Conservation (phyloP, 257 asterid genomes). For the Misopates orontium region DNA sequence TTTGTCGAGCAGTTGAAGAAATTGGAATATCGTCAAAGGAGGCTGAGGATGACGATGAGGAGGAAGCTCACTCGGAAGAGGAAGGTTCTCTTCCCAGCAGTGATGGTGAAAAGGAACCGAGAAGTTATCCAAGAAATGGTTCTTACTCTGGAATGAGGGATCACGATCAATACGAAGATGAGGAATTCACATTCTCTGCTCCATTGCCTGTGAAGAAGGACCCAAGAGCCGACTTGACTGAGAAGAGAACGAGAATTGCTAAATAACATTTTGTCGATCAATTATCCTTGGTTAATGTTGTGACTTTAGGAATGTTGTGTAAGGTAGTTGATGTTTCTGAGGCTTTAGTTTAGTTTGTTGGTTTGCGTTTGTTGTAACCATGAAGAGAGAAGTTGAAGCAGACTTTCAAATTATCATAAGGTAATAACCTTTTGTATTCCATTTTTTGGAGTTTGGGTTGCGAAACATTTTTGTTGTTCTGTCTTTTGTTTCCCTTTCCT, state of each 20-base stretch:
- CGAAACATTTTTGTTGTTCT: no score
- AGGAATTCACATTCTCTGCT: constrained; percentile 42
- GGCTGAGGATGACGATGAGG: constrained; percentile 40
- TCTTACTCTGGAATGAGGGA: constrained; percentile 10
- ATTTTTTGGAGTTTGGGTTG: background rate
- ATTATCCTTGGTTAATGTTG: constrained; percentile 16
- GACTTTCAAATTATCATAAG: background rate
- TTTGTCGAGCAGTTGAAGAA: constrained; percentile 46
- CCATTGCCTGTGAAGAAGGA: constrained; percentile 67
- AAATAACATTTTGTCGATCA: constrained; percentile 6
- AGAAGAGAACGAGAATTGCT: constrained; percentile 33
- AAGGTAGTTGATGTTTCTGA: constrained; percentile 5
- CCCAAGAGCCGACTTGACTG: constrained; percentile 33
- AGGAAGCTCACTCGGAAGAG: constrained; percentile 33
- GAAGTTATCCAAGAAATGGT: constrained; percentile 19
- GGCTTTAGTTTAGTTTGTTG: constrained; percentile 17
- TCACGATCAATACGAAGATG: constrained; percentile 20
- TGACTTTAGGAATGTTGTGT: constrained; percentile 10
- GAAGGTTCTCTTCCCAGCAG: constrained; percentile 42
- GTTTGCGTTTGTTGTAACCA: constrained; percentile 4
- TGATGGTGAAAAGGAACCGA: constrained; percentile 41
- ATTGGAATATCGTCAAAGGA: constrained; percentile 40
- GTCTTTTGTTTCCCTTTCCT: no score
- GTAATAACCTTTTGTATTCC: background rate
- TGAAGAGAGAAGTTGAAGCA: background rate